Conservation (phyloP, 192 early-diverging fungal species). For the Geranomyces variabilis region DNA sequence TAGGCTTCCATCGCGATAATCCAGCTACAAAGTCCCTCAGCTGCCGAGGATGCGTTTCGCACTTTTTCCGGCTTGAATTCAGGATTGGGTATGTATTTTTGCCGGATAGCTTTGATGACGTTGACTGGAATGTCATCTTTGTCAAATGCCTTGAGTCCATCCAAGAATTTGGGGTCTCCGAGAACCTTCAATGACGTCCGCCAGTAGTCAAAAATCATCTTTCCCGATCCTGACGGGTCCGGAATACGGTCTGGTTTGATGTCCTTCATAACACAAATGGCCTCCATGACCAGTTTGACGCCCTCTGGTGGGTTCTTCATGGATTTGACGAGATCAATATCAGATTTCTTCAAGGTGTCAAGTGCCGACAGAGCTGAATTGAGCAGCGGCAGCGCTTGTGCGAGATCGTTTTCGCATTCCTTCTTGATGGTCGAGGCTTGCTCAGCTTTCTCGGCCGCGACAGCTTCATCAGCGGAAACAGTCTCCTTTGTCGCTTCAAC, state of each 20-base stretch:
- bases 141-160: slow-evolving; percentile 58
- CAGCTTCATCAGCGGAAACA: slow-evolving; percentile 62
- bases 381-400: slow-evolving; percentile 60
- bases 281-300: slow-evolving; percentile 68
- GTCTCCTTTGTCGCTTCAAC: slow-evolving; percentile 60
- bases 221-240: slow-evolving; percentile 63
- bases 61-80: slow-evolving; percentile 71
- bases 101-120: slow-evolving; percentile 63
- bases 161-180: slow-evolving; percentile 60
- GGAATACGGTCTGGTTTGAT: slow-evolving; percentile 67
- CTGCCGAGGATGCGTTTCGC: slow-evolving; percentile 63
- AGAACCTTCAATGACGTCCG: slow-evolving; percentile 63
- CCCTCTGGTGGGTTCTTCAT: slow-evolving; percentile 71
- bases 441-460: slow-evolving; percentile 57
- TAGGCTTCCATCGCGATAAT: slow-evolving; percentile 68
- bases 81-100: slow-evolving; percentile 60
- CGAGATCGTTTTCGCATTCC: slow-evolving; percentile 63
- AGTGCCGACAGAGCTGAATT: slow-evolving; percentile 61
- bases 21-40: slow-evolving; percentile 67
- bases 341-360: slow-evolving; percentile 64
- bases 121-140: slow-evolving; percentile 65
- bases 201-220: slow-evolving; percentile 71
- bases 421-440: slow-evolving; percentile 60
- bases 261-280: slow-evolving; percentile 69
- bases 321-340: slow-evolving; percentile 65